phyloP scores from a whole-genome alignment of 305 asterid genomes.

The Fraxinus paxiana region DNA sequence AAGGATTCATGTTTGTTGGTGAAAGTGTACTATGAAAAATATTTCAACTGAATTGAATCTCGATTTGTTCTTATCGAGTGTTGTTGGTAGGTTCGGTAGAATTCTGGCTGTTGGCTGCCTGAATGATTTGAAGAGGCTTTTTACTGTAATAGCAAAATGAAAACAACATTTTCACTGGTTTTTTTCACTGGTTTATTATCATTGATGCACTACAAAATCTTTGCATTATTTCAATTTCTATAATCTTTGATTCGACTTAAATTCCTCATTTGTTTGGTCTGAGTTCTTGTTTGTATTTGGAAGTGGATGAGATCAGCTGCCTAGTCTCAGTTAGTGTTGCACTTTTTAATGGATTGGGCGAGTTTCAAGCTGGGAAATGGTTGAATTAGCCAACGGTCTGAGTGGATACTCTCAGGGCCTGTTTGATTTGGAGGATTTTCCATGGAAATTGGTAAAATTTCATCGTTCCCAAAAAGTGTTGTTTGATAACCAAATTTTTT shows the following conservation, averaged over 20 bases:
- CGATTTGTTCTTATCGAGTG: background rate
- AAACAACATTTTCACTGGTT: background rate
- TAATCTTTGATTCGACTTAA: background rate
- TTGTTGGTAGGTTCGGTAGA: background rate
- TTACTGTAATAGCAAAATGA: background rate
- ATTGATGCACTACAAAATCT: background rate
- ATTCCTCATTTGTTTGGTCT: background rate
- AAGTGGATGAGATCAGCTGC: background rate
- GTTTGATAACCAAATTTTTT: too few species aligned
- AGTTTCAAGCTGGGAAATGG: background rate
- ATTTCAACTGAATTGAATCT: background rate
- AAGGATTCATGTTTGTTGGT: slow-evolving; percentile 2
- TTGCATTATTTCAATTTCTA: background rate
- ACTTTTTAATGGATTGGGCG: background rate
- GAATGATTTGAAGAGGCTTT: background rate
- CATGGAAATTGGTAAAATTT: too few species aligned
- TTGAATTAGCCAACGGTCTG: background rate
- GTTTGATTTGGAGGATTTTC: too few species aligned
- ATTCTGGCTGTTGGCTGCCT: background rate
- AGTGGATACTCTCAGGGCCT: background rate
- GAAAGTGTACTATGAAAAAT: background rate
- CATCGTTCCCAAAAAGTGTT: too few species aligned
- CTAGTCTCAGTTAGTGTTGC: background rate
- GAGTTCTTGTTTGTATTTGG: background rate
- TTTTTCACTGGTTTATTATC: background rate